Percentiles rank a stretch among this genome's conserved stretches.
Conservation (phyloP, 2,329 filamentous ascomycete species). For the Exserohilum rostratum region DNA sequence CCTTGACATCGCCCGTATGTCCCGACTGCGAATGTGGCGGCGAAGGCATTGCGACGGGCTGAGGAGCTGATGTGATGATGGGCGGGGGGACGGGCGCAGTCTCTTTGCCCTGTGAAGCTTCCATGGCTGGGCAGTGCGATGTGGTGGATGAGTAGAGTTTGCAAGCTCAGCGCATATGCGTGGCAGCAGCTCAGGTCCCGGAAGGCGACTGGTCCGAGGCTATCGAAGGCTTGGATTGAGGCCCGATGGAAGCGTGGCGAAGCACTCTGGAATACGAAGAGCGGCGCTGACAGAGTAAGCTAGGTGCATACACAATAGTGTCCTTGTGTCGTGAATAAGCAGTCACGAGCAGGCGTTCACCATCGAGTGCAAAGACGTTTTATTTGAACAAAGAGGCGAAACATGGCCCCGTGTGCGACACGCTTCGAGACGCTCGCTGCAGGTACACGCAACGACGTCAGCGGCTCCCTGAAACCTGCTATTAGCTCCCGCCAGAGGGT, state of each 20-base stretch:
- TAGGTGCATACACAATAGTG: not conserved
- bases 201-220: constrained; percentile 28
- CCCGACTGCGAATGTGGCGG: constrained; percentile 34
- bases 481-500: constrained; percentile 17
- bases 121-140: constrained; percentile 23
- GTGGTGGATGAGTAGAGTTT: not conserved
- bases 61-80: constrained; percentile 11
- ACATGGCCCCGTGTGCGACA: constrained; percentile 19
- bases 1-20: constrained; percentile 20
- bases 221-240: constrained; percentile 16
- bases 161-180: not conserved
- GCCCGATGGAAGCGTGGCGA: constrained; percentile 11
- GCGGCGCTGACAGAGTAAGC: not conserved
- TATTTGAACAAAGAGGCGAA: constrained; percentile 14
- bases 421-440: constrained; percentile 16
- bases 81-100: constrained; percentile 15
- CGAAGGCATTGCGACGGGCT: constrained; percentile 25
- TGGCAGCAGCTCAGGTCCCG: constrained; percentile 14
- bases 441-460: constrained; percentile 36
- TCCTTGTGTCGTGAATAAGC: not conserved
- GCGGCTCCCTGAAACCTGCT: constrained; percentile 23
- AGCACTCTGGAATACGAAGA: constrained; percentile 12
- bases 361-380: not conserved
- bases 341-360: constrained; percentile 3
- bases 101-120: constrained; percentile 21